Conservation (phyloP, 202 grass and related monocot species). For the Elaeis oleifera region DNA sequence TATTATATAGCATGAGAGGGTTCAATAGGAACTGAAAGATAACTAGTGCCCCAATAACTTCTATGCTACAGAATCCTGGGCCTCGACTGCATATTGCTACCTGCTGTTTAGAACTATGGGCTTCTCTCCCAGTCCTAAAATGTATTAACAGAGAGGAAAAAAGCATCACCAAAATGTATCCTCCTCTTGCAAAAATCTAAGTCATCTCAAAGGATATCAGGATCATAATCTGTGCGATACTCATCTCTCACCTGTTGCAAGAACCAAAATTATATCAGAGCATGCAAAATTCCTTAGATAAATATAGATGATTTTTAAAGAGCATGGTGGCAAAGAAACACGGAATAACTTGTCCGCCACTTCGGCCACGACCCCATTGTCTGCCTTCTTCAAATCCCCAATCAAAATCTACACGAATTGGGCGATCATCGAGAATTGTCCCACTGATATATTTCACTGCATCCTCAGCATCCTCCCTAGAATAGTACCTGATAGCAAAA, state of each 20-base stretch:
- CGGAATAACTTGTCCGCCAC: slow-evolving; percentile 9
- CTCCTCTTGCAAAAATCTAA: neutral
- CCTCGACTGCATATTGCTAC: too few species aligned
- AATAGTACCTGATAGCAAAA: slow-evolving; percentile 54
- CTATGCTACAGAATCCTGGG: too few species aligned
- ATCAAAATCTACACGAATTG: slow-evolving; percentile 37
- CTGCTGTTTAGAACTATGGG: too few species aligned
- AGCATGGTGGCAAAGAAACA: neutral
- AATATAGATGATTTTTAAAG: neutral
- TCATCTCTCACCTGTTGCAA: slow-evolving; percentile 70
- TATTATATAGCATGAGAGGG: too few species aligned
- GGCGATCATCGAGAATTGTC: slow-evolving; percentile 28
- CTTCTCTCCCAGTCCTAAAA: too few species aligned
- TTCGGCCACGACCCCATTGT: slow-evolving; percentile 27
- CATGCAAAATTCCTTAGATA: neutral
- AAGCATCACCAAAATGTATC: neutral
- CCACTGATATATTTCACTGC: slow-evolving; percentile 96
- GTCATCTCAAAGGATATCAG: slow-evolving; percentile 35
- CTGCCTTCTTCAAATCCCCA: slow-evolving; percentile 88
- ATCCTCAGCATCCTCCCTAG: slow-evolving; percentile 95
- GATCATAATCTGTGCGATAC: slow-evolving; percentile 97
- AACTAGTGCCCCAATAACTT: too few species aligned
- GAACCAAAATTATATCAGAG: neutral
- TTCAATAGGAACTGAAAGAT: too few species aligned
- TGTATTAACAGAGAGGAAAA: too few species aligned